Base-by-base conservation (phyloP, 306 rosid genomes). In the Citrullus mucosospermus region DNA sequence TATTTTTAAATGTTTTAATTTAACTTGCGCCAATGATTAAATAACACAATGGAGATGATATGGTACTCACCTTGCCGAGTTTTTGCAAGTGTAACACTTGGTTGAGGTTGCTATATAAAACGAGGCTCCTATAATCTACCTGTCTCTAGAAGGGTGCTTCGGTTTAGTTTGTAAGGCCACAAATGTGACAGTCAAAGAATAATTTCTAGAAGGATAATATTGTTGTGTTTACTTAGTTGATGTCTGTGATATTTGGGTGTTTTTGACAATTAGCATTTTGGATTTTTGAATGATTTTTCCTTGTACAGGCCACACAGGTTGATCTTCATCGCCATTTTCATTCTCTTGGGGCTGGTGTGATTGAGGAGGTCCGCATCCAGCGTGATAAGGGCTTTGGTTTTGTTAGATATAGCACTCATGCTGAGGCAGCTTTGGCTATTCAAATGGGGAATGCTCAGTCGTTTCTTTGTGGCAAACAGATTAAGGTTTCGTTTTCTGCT, bases 371-470 rank as follows among this genome's bases (percentile, higher is more conserved):
- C 9, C 93, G 98, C 56, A 90, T 95, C 68, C 98, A 95, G 85
- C 93, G 96, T 39, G 98, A 95, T 58, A 95, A 95, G 79, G 98
- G 98, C 53, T 95, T 95, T 89, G 98, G 98, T 63, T 95, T 95
- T 82, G 98, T 95, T 87, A 89, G 98, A 82, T 95, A 83, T 71
- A 87, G 85, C 82, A 85, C 88, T 30, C 98, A 92, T 54, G 86
- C 92, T 4, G 98, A 95, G 91, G 97, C 98, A 81, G 95, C 97
- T 81, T 82, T 92, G 81, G 98, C 97, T 54, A 95, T 95, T 87
- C 98, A 95, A 85, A 81, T 92, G 85, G 98, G 98, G 68, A 95
- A 95, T 79, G 11, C 91, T 36, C 97, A 88, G 75, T 87, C 96
- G 4, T 73, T 81, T 81, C 90, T 95, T 30, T 87, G 83, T 58